Base-by-base conservation (phyloP, 2,329 filamentous ascomycete species). In the Fusarium penzigii region DNA sequence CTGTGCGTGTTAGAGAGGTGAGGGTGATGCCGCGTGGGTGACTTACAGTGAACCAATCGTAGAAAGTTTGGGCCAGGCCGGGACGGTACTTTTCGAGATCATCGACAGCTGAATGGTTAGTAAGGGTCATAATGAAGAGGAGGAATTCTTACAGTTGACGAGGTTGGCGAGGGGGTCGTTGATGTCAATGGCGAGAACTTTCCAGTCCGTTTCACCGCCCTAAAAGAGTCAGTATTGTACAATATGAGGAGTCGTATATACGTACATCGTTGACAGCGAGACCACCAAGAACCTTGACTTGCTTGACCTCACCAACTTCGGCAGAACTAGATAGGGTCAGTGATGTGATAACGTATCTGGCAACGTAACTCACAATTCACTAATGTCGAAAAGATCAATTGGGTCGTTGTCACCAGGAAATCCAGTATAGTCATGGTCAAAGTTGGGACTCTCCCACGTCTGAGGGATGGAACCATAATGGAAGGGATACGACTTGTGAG, bases 401-500 rank as follows among this genome's bases (percentile, higher is more conserved):
- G 74, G 74, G 17, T 76, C 74, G 9, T 76, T 76, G 52, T 76
- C 74, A 1, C 74, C 74, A 1, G 64, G 52, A 7, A 56, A 65
- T 0, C 67, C 67, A 14, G 74, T 76, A 47, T 72, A 72, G 16
- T 67, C 60, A 42, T 75, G 72, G 16, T 72, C 56, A 36, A 69
- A 65, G 52, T 75, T 76, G 17, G 73, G 71, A 45, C 70, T 71
- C 59, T 76, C 74, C 74, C 74, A 76, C 0, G 74, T 76, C 56
- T 76, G 74, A 0, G 74, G 74, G 17, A 76, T 73, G 5, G 73
- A 75, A 0, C 74, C 74, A 44, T 76, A 76, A 25, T 72, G 65
- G 55, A 75, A 75, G 0, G 73, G 74, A 38, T 76, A 76, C 0
- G 71, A 66, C 61, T 72, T 75, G 61, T 75, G 73, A 38, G 74